Evolutionary conservation across 2,329 filamentous ascomycete genomes (phyloP).

Genomic region (Thielaviopsis musarum): DNA sequence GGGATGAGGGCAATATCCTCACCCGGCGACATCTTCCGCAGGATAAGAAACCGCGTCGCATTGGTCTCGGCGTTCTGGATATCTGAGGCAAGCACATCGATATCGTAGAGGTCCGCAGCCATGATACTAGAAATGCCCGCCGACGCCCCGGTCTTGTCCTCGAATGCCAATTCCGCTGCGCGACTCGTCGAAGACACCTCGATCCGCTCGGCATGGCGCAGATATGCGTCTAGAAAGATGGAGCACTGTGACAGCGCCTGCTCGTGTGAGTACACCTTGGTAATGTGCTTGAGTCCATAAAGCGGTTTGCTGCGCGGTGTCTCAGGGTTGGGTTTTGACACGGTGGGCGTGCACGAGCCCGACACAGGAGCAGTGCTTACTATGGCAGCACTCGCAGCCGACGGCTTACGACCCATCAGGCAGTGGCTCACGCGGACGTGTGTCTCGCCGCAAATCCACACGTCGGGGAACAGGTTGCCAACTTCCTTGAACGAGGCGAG

Average conservation of each 20-base stretch:
- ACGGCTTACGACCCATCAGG: constrained; percentile 42
- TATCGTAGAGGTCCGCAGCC: constrained; percentile 49
- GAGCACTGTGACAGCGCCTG: constrained; percentile 92
- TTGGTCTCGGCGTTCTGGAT: constrained; percentile 65
- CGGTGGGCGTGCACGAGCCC: constrained; percentile 34
- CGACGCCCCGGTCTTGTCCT: constrained; percentile 38
- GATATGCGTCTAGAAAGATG: constrained; percentile 49
- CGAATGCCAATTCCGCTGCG: constrained; percentile 60
- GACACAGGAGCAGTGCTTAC: constrained; percentile 19
- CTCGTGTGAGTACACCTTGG: constrained; percentile 76
- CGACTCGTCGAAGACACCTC: constrained; percentile 76
- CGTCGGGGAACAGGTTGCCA: constrained; percentile 41
- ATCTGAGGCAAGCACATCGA: constrained; percentile 50
- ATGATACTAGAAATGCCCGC: constrained; percentile 67
- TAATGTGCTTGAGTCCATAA: constrained; percentile 41
- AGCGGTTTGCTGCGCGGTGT: constrained; percentile 31
- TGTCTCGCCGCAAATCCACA: constrained; percentile 65
- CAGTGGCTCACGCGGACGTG: constrained; percentile 84
- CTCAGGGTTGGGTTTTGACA: constrained; percentile 25
- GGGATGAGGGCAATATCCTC: constrained; percentile 8
- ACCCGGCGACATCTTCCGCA: constrained; percentile 25
- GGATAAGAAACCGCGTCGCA: constrained; percentile 61
- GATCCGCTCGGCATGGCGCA: constrained; percentile 60
- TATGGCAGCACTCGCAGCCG: constrained; percentile 11
- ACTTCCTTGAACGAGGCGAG: constrained; percentile 77